Conservation (phyloP, 805 yeast species). For the Allodekkera sacchari region DNA sequence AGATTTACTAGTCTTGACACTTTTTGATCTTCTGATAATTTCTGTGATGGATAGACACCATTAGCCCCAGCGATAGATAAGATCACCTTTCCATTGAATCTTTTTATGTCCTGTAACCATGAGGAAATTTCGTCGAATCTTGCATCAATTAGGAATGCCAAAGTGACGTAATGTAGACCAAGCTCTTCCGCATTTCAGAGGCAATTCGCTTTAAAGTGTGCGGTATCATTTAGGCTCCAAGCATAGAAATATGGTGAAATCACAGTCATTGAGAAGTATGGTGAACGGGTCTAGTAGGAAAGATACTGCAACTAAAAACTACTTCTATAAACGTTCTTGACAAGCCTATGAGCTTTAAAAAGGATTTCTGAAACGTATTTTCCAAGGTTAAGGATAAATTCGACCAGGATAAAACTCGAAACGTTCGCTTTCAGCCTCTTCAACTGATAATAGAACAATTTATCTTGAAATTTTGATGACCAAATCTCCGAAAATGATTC, state of each 20-base stretch:
- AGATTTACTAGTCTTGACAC: constrained; percentile 8
- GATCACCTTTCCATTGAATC: constrained; percentile 14
- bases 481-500: too few species aligned
- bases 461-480: too few species aligned
- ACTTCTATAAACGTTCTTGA: too few species aligned
- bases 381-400: too few species aligned
- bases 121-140: constrained; percentile 17
- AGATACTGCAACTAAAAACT: neutral
- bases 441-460: too few species aligned
- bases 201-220: constrained; percentile 10
- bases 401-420: too few species aligned
- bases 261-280: constrained; percentile 12
- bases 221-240: constrained; percentile 17
- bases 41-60: constrained; percentile 18
- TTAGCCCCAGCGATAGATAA: constrained; percentile 26
- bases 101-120: constrained; percentile 18
- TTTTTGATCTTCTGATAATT: constrained; percentile 9
- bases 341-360: too few species aligned
- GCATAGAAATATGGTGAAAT: constrained; percentile 25
- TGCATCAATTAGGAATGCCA: constrained; percentile 21
- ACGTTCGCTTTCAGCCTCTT: too few species aligned
- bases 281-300: neutral
- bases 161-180: constrained; percentile 13
- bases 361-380: too few species aligned
- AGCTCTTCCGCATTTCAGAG: constrained; percentile 11